Conservation (phyloP, 2,329 filamentous ascomycete species). For the Fusarium compactum region DNA sequence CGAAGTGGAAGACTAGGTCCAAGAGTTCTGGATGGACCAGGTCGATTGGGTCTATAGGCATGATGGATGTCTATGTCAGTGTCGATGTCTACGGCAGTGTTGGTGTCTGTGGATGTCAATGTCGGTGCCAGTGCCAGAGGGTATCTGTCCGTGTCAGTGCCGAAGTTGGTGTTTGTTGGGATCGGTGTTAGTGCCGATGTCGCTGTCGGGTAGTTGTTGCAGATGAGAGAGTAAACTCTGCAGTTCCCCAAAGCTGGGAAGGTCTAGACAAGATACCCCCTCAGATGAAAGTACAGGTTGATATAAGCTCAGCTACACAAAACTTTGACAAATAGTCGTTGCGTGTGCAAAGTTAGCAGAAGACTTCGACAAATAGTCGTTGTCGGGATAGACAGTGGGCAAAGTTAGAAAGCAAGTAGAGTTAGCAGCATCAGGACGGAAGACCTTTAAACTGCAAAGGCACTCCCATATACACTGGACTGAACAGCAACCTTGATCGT, state of each 20-base stretch:
- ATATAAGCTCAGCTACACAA: no score
- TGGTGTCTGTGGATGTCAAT: background rate
- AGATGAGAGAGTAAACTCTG: background rate
- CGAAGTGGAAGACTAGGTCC: constrained; percentile 22
- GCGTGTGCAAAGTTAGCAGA: no score
- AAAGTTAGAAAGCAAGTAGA: background rate
- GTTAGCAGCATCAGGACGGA: background rate
- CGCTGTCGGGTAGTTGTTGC: background rate
- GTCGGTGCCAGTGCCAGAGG: background rate
- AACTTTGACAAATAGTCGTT: background rate
- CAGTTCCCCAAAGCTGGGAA: background rate
- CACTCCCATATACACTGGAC: background rate
- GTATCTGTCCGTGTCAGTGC: background rate
- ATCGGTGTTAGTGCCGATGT: background rate
- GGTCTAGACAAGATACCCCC: background rate
- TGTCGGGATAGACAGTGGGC: background rate
- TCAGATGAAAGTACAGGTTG: background rate
- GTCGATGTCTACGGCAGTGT: no score
- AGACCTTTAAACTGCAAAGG: constrained; percentile 6
- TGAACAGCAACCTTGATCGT: constrained; percentile 1
- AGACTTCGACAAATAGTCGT: background rate
- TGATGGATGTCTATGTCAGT: background rate
- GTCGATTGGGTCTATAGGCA: constrained; percentile 13
- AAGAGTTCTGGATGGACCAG: constrained; percentile 42
- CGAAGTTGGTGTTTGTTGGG: background rate